Evolutionary conservation across 2,329 filamentous ascomycete species (phyloP), one percentile per base, ranked within the genome.

Genomic region (Hymenotorrendiella dingleyae): DNA sequence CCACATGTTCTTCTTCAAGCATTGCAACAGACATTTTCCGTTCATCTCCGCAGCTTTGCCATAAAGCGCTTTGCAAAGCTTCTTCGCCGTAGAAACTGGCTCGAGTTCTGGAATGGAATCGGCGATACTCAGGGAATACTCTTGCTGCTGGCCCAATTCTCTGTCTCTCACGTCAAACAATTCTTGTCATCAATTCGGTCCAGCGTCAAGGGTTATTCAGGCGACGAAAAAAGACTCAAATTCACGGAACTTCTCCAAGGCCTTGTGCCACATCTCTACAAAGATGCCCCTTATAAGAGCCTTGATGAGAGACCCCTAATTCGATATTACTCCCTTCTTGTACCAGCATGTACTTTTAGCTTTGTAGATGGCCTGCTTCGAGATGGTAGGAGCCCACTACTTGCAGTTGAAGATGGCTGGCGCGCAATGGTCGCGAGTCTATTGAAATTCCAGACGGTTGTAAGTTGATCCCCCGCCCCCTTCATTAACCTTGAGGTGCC

Each of bases 11-110:
- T 22, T 17, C 14, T 20, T 17, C 16, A 8, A n/a, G 36, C 36
- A n/a, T 20, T 39, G 23, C 6, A 39, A 21, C 36, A 39, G 16
- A 3, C 14, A 2, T 39, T 30, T 22, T 39, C 36, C 8, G 36
- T 29, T 16, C n/a, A 21, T 21, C 11, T 30, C n/a, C 36, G 36
- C 11, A 24, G 6, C n/a, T 16, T 24, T 30, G 36, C 24, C 26
- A 39, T 39, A 17, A 27, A 39, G 17, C 24, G 36, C 8, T 29
- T 39, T 22, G 36, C n/a, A 8, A 39, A 39, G 20, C 10, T 19
- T 11, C 10, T 39, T 6, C 16, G 19, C 4, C 12, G 36, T 7
- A n/a, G 11, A 7, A 8, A 20, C 6, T 30, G 36, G 36, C 7
- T 14, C 26, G 20, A 28, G 28, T 12, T 5, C 6, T 38, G 36